phyloP scores from a whole-genome alignment of 1,284 basidiomycete genomes.

The Apiotrichum veenhuisii region DNA sequence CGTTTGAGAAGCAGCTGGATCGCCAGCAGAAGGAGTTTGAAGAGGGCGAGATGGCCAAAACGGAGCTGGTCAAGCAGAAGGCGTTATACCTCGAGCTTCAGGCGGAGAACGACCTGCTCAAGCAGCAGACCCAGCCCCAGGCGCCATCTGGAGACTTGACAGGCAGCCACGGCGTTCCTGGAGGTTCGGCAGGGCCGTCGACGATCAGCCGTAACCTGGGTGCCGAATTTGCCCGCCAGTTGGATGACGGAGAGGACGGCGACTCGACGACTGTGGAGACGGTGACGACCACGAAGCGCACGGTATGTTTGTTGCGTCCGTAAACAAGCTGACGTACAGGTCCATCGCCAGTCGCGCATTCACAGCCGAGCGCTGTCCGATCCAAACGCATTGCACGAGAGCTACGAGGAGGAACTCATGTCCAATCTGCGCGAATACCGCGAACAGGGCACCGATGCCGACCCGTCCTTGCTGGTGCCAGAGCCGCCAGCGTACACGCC shows the following conservation, averaged over 20 bases:
- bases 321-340: neutral
- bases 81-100: neutral
- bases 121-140: neutral
- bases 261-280: constrained; percentile 46
- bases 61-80: constrained; percentile 7
- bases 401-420: constrained; percentile 13
- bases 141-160: neutral
- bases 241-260: constrained; percentile 52
- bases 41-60: constrained; percentile 4
- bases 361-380: neutral
- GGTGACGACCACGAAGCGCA: constrained; percentile 47
- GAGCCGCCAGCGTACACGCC: constrained; percentile 38
- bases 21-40: neutral
- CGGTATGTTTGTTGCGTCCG: constrained; percentile 9
- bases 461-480: constrained; percentile 2
- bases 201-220: constrained; percentile 76
- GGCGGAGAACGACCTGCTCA: neutral
- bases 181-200: constrained; percentile 14
- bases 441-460: constrained; percentile 27
- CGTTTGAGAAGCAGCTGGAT: neutral
- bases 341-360: neutral
- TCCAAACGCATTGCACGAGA: neutral
- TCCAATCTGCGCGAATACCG: constrained; percentile 28
- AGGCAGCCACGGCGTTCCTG: neutral
- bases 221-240: constrained; percentile 64